phyloP scores from a whole-genome alignment of 305 asterid species.

The Solanum aculeatissimum region DNA sequence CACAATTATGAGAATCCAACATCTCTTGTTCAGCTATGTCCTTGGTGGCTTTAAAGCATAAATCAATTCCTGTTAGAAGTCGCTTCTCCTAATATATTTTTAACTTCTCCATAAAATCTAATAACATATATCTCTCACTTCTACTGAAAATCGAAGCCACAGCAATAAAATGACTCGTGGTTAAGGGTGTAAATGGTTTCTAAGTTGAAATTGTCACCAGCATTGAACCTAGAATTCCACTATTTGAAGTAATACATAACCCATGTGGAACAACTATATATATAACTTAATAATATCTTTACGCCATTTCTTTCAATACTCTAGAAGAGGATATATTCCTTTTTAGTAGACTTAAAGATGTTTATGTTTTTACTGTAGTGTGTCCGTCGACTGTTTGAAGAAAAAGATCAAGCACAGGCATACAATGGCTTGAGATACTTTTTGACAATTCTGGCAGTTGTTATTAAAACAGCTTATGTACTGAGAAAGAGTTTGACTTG shows the following conservation, averaged over 20 bases:
- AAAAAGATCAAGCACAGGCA: constrained; percentile 41
- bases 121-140: neutral
- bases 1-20: neutral
- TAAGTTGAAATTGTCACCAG: neutral
- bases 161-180: neutral
- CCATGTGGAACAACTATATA: neutral
- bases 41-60: neutral
- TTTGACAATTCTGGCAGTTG: constrained; percentile 60
- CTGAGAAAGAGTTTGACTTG: constrained; percentile 32
- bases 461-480: constrained; percentile 56
- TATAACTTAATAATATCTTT: neutral
- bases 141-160: neutral
- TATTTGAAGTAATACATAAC: neutral
- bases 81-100: neutral
- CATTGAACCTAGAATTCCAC: neutral
- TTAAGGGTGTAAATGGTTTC: neutral
- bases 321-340: neutral
- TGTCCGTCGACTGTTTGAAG: constrained; percentile 62
- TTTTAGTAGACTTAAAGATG: neutral
- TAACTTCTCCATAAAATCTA: neutral
- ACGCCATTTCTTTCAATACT: neutral
- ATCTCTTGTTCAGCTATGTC: neutral
- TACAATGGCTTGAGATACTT: constrained; percentile 60
- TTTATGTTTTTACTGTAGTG: constrained; percentile 34
- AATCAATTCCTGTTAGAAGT: neutral